These are phyloP conservation scores for Avena insularis DNA, from an alignment of 176 grass and related monocot species.

Conservation along the genomic window DNA sequence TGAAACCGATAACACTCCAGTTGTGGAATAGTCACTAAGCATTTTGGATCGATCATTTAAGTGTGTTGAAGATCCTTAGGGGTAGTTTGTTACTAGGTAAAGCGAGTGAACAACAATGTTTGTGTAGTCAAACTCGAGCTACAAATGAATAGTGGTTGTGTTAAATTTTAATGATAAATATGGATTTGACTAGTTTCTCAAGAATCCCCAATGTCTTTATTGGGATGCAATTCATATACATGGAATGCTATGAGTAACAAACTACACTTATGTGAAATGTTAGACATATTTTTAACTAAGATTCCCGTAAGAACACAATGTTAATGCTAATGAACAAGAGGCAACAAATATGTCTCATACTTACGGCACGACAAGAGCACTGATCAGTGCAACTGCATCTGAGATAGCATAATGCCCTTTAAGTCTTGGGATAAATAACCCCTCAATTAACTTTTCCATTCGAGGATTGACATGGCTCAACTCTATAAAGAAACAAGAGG, in stretches of 20 bases:
- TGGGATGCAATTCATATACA: background rate
- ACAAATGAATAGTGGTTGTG: background rate
- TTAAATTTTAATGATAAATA: background rate
- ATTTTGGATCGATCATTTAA: background rate
- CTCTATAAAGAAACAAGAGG: conserved; percentile 72
- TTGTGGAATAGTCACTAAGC: background rate
- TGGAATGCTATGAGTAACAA: background rate
- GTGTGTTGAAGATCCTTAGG: background rate
- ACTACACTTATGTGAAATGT: background rate
- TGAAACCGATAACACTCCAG: background rate
- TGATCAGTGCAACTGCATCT: conserved; percentile 66
- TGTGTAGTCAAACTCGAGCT: background rate
- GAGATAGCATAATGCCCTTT: conserved; percentile 50
- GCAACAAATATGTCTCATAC: background rate
- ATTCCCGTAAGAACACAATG: background rate
- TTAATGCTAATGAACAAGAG: background rate
- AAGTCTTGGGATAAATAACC: conserved; percentile 72
- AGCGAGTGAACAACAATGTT: background rate
- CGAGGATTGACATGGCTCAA: conserved; percentile 63
- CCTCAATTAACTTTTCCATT: conserved; percentile 55
- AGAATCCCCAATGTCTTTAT: background rate
- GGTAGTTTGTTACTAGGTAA: background rate
- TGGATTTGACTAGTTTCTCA: background rate
- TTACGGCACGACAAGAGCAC: conserved; percentile 80
- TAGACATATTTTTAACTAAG: background rate